Evolutionary conservation across 129 eudicot genomes (phyloP), one percentile per base, ranked within the genome.

Genomic region (Lactuca saligna): DNA sequence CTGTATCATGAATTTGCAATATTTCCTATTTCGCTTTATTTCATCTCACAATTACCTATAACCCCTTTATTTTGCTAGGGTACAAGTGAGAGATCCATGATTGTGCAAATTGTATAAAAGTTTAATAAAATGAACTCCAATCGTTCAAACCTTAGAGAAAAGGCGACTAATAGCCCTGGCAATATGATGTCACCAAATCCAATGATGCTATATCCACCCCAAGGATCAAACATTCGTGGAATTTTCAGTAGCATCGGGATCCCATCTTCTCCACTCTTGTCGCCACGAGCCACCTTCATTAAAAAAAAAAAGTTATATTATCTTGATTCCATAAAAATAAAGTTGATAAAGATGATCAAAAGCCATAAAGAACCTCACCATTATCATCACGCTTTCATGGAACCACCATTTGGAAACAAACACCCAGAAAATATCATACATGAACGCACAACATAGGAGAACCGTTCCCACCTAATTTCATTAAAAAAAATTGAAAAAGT

Each of bases 391-490:
- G 39, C 99, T 94, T 82, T 89, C 95, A 34, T 85, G 55, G 80
- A 94, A 94, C 89, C 82, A 85, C 84, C 76, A 78, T 72, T 94
- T 94, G 41, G 99, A 89, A 72, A 87, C 77, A 70, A 94, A 94
- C 76, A 94, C 99, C 99, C 99, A 94, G 79, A 94, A 94, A n/a
- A 94, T 87, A 74, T 94, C 99, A 33, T 94, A 94, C 66, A 94
- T 76, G 82, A 94, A 94, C 29, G 99, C 96, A 66, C 99, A 94
- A 64, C 97, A 65, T 57, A 94, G 94, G 51, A 94, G 96, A 77
- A 94, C 96, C 17, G 99, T 85, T 76, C 99, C 97, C 77, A 94
- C 99, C 99, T 94, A 83, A 60, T 75, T 17, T 56, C 20, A 78
- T n/a, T 57, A 63, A 78, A 72, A 14, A 34, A 31, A 13, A 54